Conservation (phyloP, 139 green algal species). For the Limnomonas spitsbergensis region DNA sequence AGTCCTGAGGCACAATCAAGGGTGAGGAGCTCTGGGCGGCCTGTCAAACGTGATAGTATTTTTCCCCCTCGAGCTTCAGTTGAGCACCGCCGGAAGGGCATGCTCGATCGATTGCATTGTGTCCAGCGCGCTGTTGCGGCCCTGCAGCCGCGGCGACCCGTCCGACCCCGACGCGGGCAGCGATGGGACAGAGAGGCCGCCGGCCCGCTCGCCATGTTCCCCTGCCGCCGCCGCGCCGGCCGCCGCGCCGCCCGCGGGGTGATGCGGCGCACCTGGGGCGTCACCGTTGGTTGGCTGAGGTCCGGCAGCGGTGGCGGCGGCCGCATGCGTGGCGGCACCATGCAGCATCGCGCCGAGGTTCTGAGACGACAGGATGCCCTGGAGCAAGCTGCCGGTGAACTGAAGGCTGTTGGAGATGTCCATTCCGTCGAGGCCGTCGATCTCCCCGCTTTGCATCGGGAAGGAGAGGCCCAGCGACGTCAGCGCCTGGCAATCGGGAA, state of each 20-base stretch:
- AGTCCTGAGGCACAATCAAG: too few species aligned
- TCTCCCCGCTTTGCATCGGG: not conserved
- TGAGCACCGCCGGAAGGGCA: too few species aligned
- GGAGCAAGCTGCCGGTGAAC: constrained; percentile 1
- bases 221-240: too few species aligned
- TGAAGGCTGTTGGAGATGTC: not conserved
- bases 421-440: not conserved
- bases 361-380: constrained; percentile 2
- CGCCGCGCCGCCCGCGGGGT: too few species aligned
- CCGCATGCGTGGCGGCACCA: not conserved
- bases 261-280: not conserved
- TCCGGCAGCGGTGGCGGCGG: not conserved
- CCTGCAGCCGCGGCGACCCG: not conserved
- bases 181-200: not conserved
- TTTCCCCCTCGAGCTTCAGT: too few species aligned
- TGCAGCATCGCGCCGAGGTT: not conserved
- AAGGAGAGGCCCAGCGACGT: not conserved
- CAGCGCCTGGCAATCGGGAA: too few species aligned
- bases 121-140: constrained; percentile 3
- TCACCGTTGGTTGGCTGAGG: not conserved
- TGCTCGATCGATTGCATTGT: constrained; percentile 22
- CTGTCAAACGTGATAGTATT: too few species aligned
- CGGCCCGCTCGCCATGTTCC: too few species aligned
- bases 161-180: not conserved
- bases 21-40: too few species aligned